Evolutionary conservation across 768 basidiomycete species (phyloP).

Genomic region (Podaxis sp.): DNA sequence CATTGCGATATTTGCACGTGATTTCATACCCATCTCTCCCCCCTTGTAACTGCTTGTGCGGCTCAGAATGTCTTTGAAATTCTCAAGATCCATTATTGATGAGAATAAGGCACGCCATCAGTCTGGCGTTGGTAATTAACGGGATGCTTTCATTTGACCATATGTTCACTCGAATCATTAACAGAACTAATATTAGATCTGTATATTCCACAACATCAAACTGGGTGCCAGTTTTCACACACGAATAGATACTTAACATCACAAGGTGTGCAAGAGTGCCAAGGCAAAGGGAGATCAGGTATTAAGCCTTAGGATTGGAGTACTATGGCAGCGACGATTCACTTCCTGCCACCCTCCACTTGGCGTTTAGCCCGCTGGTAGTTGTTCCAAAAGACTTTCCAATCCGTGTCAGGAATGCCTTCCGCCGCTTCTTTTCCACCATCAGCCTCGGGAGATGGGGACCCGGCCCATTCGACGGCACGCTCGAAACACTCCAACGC

Average conservation of each 20-base stretch:
- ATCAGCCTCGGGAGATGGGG: constrained; percentile 28
- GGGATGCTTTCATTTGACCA: not conserved
- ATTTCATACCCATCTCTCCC: not conserved
- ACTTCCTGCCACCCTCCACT: constrained; percentile 1
- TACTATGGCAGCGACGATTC: not conserved
- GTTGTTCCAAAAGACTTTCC: constrained; percentile 57
- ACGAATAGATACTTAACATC: not conserved
- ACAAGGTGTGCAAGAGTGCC: not conserved
- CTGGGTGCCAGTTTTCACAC: not conserved
- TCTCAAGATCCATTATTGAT: not conserved
- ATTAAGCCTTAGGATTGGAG: not conserved
- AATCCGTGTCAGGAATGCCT: constrained; percentile 54
- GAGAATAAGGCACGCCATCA: not conserved
- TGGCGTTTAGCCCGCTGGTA: constrained; percentile 45
- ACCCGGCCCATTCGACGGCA: constrained; percentile 66
- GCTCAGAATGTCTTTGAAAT: not conserved
- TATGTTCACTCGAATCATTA: not conserved
- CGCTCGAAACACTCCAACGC: constrained; percentile 65
- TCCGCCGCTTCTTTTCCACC: constrained; percentile 38
- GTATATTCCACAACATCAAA: not conserved
- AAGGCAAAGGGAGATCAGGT: not conserved
- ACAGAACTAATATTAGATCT: not conserved
- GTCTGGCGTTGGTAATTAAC: not conserved
- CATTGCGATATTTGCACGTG: not conserved
- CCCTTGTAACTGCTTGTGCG: not conserved